Percentiles rank a stretch among this genome's conserved stretches.
phyloP scores from a whole-genome alignment of 2,329 filamentous ascomycete genomes.

The Chrysoporthe deuterocubensis region DNA sequence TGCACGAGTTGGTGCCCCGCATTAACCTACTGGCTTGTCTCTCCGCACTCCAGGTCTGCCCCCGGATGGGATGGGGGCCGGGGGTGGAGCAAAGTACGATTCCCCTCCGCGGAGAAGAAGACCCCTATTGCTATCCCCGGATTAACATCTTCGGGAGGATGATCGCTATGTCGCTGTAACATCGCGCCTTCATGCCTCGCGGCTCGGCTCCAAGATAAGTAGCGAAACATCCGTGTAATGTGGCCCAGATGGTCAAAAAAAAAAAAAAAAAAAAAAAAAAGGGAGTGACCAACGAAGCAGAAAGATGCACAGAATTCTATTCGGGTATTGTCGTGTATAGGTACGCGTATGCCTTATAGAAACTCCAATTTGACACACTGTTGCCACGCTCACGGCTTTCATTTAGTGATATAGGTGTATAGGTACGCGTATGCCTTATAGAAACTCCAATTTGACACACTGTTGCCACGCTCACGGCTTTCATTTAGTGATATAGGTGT shows the following conservation, averaged over 20 bases:
- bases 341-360: neutral
- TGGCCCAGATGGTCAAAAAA: neutral
- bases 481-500: conserved; percentile 17
- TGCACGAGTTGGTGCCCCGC: neutral
- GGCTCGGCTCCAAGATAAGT: neutral
- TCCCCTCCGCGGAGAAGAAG: neutral
- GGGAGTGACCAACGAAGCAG: neutral
- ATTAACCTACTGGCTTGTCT: neutral
- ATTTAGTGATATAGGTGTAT: conserved; percentile 20
- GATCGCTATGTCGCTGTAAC: neutral
- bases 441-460: neutral
- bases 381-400: conserved; percentile 4
- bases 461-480: neutral
- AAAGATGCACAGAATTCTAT: neutral
- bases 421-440: neutral
- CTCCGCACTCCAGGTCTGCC: neutral
- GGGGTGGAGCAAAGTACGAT: neutral
- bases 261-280: too few relatives aligned
- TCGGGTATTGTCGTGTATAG: neutral
- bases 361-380: neutral
- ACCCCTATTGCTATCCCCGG: neutral
- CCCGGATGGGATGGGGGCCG: neutral
- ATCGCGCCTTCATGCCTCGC: neutral
- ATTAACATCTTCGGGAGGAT: neutral
- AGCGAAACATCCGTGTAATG: neutral